A percentile compares a stretch with the other conserved stretches of the same genome.
These are phyloP conservation scores for Diaporthe sp. DNA, from an alignment of 2,329 filamentous ascomycete species.

Conservation along the genomic window DNA sequence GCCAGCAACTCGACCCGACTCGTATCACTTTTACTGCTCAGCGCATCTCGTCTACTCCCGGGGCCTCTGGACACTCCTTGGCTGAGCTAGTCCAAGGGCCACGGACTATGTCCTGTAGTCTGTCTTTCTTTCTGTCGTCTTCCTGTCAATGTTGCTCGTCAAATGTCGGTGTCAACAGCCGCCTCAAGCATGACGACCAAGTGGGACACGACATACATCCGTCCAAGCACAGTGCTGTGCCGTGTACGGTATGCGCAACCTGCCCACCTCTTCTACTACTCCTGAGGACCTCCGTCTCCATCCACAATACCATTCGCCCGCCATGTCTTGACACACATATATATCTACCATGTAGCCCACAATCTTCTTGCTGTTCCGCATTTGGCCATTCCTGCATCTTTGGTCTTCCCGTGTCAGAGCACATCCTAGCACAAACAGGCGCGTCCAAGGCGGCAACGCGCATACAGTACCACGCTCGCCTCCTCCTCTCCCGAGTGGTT, in stretches of 20 bases:
- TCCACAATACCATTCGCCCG: constrained; percentile 7
- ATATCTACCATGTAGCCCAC: constrained; percentile 8
- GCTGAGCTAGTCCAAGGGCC: not conserved
- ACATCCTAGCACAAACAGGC: constrained; percentile 10
- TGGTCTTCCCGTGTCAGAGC: constrained; percentile 12
- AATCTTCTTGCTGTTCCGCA: constrained; percentile 27
- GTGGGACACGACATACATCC: constrained; percentile 13
- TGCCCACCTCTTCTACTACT: not conserved
- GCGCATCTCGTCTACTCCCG: not conserved
- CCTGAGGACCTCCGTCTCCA: not conserved
- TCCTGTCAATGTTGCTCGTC: not conserved
- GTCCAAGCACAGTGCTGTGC: constrained; percentile 26
- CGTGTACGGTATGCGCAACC: constrained; percentile 16
- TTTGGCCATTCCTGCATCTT: constrained; percentile 34
- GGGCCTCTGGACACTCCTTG: not conserved
- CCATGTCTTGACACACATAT: not conserved
- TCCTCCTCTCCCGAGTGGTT: constrained; percentile 30
- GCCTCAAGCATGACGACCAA: constrained; percentile 18
- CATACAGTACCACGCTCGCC: constrained; percentile 24
- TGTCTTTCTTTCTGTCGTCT: not conserved
- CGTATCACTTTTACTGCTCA: not conserved
- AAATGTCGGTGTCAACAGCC: constrained; percentile 36
- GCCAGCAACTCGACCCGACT: constrained; percentile 26
- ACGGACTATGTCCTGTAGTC: not conserved
- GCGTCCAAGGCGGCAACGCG: constrained; percentile 34